Evolutionary conservation across 352 stramenopile species (phyloP).

Genomic region (Poterioochromonas sp.): DNA sequence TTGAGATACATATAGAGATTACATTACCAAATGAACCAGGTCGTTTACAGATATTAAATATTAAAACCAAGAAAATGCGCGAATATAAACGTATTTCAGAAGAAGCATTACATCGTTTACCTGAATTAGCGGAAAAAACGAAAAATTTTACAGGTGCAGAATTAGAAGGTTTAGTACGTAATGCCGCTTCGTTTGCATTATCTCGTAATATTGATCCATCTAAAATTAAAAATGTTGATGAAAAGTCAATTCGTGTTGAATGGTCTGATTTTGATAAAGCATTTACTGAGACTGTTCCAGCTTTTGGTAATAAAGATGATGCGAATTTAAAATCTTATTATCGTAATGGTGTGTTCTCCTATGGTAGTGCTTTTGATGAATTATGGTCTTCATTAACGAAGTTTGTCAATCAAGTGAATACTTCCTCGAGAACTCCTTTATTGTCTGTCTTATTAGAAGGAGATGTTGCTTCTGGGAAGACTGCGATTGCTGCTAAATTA

Average conservation of each 20-base stretch:
- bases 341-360: conserved; percentile 91
- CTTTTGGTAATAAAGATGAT: conserved; percentile 82
- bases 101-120: conserved; percentile 53
- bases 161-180: conserved; percentile 93
- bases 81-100: conserved; percentile 55
- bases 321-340: conserved; percentile 86
- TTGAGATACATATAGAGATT: conserved; percentile 99
- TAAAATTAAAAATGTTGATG: conserved; percentile 60
- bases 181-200: conserved; percentile 68
- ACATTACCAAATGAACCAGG: conserved; percentile 88
- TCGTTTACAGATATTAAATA: conserved; percentile 92
- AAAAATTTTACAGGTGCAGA: conserved; percentile 97
- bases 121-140: conserved; percentile 79
- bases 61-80: conserved; percentile 86
- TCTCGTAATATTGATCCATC: conserved; percentile 63
- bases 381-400: conserved; percentile 76
- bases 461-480: conserved; percentile 85
- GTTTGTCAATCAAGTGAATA: conserved; percentile 84
- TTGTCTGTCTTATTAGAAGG: conserved; percentile 95
- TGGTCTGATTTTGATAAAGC: conserved; percentile 86
- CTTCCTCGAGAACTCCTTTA: conserved; percentile 85
- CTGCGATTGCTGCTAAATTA: conserved; percentile 88
- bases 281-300: conserved; percentile 76
- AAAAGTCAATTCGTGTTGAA: conserved; percentile 55
- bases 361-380: conserved; percentile 78